Evolutionary conservation across 2,329 filamentous ascomycete genomes (phyloP), one percentile per base, ranked within the genome.

Genomic region (Fusarium sp.): DNA sequence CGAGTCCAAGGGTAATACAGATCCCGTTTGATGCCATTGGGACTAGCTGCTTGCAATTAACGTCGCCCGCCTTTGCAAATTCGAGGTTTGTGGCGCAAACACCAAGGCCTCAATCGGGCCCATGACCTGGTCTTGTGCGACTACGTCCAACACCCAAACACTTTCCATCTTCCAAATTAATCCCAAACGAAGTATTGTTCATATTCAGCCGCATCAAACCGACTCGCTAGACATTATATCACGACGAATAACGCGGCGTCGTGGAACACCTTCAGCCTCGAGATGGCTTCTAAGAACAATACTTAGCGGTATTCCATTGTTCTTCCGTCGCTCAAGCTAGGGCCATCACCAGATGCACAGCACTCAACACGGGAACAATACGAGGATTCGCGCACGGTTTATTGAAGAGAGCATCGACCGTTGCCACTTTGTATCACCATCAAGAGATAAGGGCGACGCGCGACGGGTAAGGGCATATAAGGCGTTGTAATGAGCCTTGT

Each of bases 231-330:
- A 15, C 4, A 18, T 16, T 33, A 26, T 18, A 45, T 20, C 12
- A n/a, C 15, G 44, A 16, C 41, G 36, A 47, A 13, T 36, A 15
- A n/a, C 5, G 18, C 33, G 6, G 36, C 12, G 28, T 4, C 20
- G 15, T 10, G 16, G 8, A 30, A 11, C 40, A 31, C 18, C 26
- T 18, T 28, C 12, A 16, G 20, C 18, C 31, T 18, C 34, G 61
- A 44, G 36, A 31, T 41, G 13, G 28, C 33, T 40, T 60, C 37
- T 3, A 44, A 2, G 46, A 47, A 65, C 62, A 65, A 65, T 65
- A 51, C 20, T 49, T 60, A 60, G 62, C 20, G 61, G 31, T 41
- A 20, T 65, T 40, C 36, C n/a, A 65, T 65, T 65, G 62, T 65
- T 54, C 20, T 31, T 55, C 36, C 33, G 60, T 47, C 37, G 38